These are phyloP conservation scores for Dactylis glomerata DNA, from an alignment of 176 grass and related monocot genomes.

Conservation along the genomic window DNA sequence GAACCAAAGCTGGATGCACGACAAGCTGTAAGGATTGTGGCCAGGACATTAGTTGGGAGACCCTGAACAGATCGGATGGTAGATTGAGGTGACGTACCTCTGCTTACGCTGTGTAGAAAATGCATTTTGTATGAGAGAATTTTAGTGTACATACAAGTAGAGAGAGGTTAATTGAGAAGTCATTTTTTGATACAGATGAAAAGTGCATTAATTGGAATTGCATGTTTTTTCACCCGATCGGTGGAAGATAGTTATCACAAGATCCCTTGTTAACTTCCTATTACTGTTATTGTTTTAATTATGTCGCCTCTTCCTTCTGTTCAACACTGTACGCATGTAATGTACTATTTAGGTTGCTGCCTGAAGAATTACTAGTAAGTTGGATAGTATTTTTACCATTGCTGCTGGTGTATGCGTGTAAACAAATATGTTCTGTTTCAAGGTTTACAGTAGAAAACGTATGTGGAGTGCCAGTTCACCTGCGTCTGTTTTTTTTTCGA, in stretches of 20 bases:
- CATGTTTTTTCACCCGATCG: not conserved
- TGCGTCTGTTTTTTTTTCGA: too few species aligned
- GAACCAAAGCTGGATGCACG: constrained; percentile 74
- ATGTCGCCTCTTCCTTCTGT: too few species aligned
- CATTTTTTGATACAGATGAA: not conserved
- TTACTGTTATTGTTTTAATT: not conserved
- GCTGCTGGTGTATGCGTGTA: too few species aligned
- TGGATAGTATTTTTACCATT: too few species aligned
- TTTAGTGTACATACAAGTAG: constrained; percentile 5
- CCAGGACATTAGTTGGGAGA: constrained; percentile 92
- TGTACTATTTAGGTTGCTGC: not conserved
- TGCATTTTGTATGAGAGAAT: not conserved
- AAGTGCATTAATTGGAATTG: not conserved
- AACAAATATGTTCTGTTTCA: too few species aligned
- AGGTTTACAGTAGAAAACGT: too few species aligned
- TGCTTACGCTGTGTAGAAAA: not conserved
- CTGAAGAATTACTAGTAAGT: not conserved
- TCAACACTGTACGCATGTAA: too few species aligned
- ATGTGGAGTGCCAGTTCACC: too few species aligned
- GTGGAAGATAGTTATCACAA: not conserved
- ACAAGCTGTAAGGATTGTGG: constrained; percentile 70
- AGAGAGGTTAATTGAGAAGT: not conserved
- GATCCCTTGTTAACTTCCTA: not conserved
- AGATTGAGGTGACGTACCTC: constrained; percentile 43
- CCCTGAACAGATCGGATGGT: constrained; percentile 77